These are phyloP conservation scores for Irpex rosettiformis DNA, from an alignment of 1,284 basidiomycete genomes.

Conservation along the genomic window DNA sequence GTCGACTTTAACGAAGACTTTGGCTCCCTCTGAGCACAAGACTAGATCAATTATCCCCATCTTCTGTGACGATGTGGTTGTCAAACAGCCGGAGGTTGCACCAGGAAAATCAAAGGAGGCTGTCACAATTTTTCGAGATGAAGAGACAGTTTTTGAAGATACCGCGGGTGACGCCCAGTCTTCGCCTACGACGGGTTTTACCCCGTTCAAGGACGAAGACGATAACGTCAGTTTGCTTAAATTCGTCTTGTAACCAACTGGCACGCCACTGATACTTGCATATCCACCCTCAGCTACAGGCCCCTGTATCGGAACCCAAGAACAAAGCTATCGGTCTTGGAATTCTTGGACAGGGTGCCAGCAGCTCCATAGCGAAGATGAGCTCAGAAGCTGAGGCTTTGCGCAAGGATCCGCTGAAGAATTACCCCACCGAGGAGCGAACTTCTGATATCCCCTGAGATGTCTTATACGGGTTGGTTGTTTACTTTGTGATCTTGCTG, in stretches of 20 bases:
- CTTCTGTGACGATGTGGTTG: constrained; percentile 21
- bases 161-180: neutral
- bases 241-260: too few species aligned
- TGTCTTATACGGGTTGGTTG: neutral
- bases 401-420: constrained; percentile 74
- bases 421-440: constrained; percentile 42
- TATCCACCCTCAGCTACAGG: neutral
- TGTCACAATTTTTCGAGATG: constrained; percentile 13
- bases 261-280: neutral
- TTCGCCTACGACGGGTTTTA: neutral
- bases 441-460: constrained; percentile 8
- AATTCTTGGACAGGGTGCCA: constrained; percentile 5
- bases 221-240: neutral
- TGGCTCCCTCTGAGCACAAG: constrained; percentile 16
- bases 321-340: constrained; percentile 1
- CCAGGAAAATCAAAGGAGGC: neutral
- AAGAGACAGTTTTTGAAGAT: constrained; percentile 1
- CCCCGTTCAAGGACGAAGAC: constrained; percentile 5
- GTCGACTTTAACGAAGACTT: constrained; percentile 16
- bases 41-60: constrained; percentile 26
- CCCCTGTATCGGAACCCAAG: neutral
- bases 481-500: neutral
- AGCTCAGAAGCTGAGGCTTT: constrained; percentile 69
- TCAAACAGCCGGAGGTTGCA: neutral
- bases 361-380: constrained; percentile 36